Evolutionary conservation across 306 rosid genomes (phyloP), one percentile per base, ranked within the genome.

Genomic region (Fragaria nilgerrensis): DNA sequence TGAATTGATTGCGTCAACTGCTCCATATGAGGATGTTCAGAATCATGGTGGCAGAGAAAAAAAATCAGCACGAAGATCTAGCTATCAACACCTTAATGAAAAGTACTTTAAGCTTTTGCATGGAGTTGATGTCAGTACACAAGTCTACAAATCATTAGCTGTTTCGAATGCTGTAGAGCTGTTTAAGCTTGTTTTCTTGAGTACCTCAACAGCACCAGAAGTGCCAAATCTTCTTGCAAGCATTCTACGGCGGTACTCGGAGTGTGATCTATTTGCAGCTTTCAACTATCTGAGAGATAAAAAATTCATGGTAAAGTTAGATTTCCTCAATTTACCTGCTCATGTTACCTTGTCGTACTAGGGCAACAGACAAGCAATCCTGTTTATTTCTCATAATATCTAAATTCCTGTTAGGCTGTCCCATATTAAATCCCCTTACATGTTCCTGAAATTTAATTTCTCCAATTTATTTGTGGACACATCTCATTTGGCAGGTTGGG

Each of bases 121-220:
- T 77, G 83, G 82, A 72, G 86, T 85, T 71, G 82, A 84, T 83
- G 84, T 80, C 72, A 80, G 82, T 74, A 85, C 84, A 85, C 87
- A 87, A 83, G 91, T 92, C 62, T 77, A 85, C 45, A 88, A 89
- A 74, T 92, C 99, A 59, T 82, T 95, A 89, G 97, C 99, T 73
- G 83, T 95, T 83, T 89, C 99, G 70, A 95, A 90, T 86, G 97
- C 91, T 48, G 96, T 95, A 79, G 97, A 95, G 89, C 90, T 95
- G 52, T 95, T 95, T 87, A 95, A 95, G 90, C 97, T 95, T 81
- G 91, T 95, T 73, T 95, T 95, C 79, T 79, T 92, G 77, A 90
- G 96, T 84, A 89, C 90, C 84, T 89, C 97, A 64, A 81, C 87
- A 71, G 83, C 88, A 49, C 83, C 90, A 20, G 87, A 77, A 52